Conservation (phyloP, 352 stramenopile species). For the Phytophthora hybrid region DNA sequence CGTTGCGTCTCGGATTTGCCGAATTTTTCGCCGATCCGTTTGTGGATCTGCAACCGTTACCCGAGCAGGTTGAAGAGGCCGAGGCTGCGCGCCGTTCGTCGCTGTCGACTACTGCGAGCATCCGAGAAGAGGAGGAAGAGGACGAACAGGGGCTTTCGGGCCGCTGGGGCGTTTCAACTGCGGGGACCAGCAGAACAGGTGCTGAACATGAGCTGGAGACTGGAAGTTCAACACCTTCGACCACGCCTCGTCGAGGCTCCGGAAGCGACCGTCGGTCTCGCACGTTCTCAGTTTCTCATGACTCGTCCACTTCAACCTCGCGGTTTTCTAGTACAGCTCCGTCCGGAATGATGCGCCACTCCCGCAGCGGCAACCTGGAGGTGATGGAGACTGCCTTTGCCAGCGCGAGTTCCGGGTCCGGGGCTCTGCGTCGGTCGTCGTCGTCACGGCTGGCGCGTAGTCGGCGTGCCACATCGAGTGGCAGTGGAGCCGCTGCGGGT, state of each 20-base stretch:
- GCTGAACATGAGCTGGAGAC: conserved; percentile 9
- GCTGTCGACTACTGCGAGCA: conserved; percentile 48
- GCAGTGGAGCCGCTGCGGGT: conserved; percentile 30
- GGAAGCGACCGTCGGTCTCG: conserved; percentile 40
- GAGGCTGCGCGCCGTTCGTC: conserved; percentile 30
- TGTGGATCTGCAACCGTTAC: conserved; percentile 46
- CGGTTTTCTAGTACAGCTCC: conserved; percentile 37
- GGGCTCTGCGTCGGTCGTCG: conserved; percentile 58
- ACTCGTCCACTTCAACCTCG: conserved; percentile 40
- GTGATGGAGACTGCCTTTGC: conserved; percentile 74
- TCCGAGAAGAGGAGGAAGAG: conserved; percentile 70
- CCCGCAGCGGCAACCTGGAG: conserved; percentile 69
- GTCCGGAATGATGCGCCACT: conserved; percentile 43
- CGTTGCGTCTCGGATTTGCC: conserved; percentile 90
- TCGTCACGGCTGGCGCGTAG: conserved; percentile 60
- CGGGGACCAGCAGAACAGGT: conserved; percentile 23
- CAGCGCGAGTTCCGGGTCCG: conserved; percentile 56
- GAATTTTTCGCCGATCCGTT: conserved; percentile 90
- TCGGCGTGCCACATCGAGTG: conserved; percentile 65
- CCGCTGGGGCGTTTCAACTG: conserved; percentile 25
- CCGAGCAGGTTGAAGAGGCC: conserved; percentile 29
- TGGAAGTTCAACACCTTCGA: not conserved
- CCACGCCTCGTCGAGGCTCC: conserved; percentile 12
- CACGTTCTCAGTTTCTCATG: conserved; percentile 44
- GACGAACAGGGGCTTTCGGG: conserved; percentile 39